phyloP scores from a whole-genome alignment of 176 grass and related monocot species.

The Ampelocalamus luodianensis region DNA sequence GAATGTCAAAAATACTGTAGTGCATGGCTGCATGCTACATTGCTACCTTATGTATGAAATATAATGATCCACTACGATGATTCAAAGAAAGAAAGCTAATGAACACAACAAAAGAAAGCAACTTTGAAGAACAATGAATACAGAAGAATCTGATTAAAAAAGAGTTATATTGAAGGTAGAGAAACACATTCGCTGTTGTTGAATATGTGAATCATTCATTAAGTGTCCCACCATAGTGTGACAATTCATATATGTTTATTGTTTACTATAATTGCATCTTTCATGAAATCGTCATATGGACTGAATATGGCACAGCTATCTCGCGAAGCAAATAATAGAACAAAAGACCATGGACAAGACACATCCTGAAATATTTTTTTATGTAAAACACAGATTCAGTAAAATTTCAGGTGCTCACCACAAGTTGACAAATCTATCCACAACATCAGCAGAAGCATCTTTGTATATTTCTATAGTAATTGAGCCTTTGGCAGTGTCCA shows the following conservation, averaged over 20 bases:
- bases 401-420: slow-evolving; percentile 60
- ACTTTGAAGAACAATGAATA: not conserved
- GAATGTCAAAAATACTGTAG: not conserved
- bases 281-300: not conserved
- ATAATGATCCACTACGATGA: not conserved
- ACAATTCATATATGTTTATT: not conserved
- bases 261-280: not conserved
- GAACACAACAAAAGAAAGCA: not conserved
- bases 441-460: slow-evolving; percentile 74
- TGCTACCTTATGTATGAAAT: not conserved
- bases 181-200: not conserved
- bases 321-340: not conserved
- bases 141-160: not conserved
- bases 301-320: not conserved
- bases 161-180: not conserved
- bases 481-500: slow-evolving; percentile 79
- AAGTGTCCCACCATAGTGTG: not conserved
- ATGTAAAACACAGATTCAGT: slow-evolving; percentile 34
- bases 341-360: not conserved
- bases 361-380: too few relatives aligned
- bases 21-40: not conserved
- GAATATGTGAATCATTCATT: not conserved
- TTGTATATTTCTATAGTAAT: slow-evolving; percentile 88
- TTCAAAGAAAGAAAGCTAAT: not conserved
- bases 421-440: slow-evolving; percentile 81